phyloP scores from a whole-genome alignment of 2,329 filamentous ascomycete genomes.

The Aspergillus neoniger region DNA sequence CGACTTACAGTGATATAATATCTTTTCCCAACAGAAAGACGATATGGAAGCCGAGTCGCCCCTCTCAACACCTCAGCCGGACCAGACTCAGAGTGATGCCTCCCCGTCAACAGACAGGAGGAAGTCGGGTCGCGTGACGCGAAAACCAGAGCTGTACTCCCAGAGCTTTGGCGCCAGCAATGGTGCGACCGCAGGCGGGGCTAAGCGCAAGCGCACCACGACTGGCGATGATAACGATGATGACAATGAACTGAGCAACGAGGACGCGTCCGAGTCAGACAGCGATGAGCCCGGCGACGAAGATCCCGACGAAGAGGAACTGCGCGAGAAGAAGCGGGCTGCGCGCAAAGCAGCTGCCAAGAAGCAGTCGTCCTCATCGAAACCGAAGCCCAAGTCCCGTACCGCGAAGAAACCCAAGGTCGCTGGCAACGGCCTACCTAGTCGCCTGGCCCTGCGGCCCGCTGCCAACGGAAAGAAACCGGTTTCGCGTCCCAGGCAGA shows the following conservation, averaged over 20 bases:
- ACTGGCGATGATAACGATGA: constrained; percentile 41
- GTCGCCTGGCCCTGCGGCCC: constrained; percentile 58
- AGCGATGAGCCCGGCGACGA: constrained; percentile 41
- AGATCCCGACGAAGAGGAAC: constrained; percentile 53
- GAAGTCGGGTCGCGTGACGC: constrained; percentile 48
- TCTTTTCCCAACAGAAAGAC: background rate
- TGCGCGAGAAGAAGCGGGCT: constrained; percentile 46
- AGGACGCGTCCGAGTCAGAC: constrained; percentile 41
- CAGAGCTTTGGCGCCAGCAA: constrained; percentile 36
- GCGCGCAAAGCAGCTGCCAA: constrained; percentile 36
- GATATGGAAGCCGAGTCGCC: constrained; percentile 28
- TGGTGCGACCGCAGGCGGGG: constrained; percentile 28
- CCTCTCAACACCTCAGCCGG: constrained; percentile 23
- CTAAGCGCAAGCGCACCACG: constrained; percentile 55
- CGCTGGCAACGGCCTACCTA: constrained; percentile 49
- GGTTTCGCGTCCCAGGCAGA: constrained; percentile 51
- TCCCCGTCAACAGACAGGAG: constrained; percentile 38
- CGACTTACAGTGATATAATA: constrained; percentile 7
- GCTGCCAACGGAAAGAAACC: constrained; percentile 49
- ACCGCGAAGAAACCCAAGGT: constrained; percentile 60
- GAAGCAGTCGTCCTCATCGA: constrained; percentile 40
- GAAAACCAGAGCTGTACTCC: constrained; percentile 47
- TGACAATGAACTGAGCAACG: constrained; percentile 31
- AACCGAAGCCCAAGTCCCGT: constrained; percentile 35
- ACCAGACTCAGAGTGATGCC: constrained; percentile 19